Percentiles rank a stretch among this genome's conserved stretches.
Evolutionary conservation across 805 yeast species (phyloP).

Genomic region (Wickerhamiella dianesei): DNA sequence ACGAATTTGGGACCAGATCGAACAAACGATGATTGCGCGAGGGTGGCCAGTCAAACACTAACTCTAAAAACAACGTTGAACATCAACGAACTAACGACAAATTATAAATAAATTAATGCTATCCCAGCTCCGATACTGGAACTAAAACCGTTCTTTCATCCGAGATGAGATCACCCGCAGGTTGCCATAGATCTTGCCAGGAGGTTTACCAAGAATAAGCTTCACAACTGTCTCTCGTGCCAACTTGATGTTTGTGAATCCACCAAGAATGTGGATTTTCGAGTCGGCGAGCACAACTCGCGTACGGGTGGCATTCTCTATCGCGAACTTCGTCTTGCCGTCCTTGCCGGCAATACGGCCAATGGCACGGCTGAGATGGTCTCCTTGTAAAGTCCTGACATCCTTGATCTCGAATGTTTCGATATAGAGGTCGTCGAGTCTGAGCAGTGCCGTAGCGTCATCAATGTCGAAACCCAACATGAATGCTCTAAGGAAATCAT

Average conservation of each 20-base stretch:
- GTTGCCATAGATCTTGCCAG: constrained; percentile 96
- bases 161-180: constrained; percentile 93
- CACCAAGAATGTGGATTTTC: constrained; percentile 92
- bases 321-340: constrained; percentile 96
- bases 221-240: constrained; percentile 97
- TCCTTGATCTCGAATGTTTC: constrained; percentile 96
- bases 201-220: constrained; percentile 92
- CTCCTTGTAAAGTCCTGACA: constrained; percentile 89
- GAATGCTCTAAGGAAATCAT: constrained; percentile 91
- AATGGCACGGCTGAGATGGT: constrained; percentile 94
- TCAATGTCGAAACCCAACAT: constrained; percentile 93
- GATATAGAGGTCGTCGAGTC: constrained; percentile 90
- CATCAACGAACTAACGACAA: too few relatives aligned
- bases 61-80: too few relatives aligned
- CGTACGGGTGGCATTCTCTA: constrained; percentile 96
- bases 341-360: constrained; percentile 99
- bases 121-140: neutral
- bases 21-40: constrained; percentile 51
- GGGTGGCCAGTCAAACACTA: constrained; percentile 34
- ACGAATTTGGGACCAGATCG: constrained; percentile 73
- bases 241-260: constrained; percentile 91
- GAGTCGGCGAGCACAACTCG: constrained; percentile 95
- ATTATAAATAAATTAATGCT: neutral
- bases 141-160: constrained; percentile 83
- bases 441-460: constrained; percentile 86